phyloP scores from a whole-genome alignment of 768 basidiomycete genomes.

The Boletus speciosus region DNA sequence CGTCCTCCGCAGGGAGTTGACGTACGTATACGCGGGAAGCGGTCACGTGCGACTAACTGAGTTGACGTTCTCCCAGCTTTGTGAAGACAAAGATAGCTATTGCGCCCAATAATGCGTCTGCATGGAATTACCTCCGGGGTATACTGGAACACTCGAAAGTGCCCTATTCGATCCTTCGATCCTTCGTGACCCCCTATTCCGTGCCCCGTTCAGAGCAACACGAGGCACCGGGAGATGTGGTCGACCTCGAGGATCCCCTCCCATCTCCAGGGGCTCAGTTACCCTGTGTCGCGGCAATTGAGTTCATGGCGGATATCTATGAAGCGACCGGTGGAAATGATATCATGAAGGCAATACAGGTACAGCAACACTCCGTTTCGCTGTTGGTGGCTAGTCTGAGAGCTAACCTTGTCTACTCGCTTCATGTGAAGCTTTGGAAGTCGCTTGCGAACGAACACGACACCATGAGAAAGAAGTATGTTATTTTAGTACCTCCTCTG shows the following conservation, averaged over 20 bases:
- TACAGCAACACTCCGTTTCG: slow-evolving; percentile 23
- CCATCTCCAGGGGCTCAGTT: slow-evolving; percentile 65
- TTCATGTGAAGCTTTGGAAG: slow-evolving; percentile 57
- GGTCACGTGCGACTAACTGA: not conserved
- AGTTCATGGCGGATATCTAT: slow-evolving; percentile 79
- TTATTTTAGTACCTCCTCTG: slow-evolving; percentile 12
- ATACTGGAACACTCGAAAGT: slow-evolving; percentile 59
- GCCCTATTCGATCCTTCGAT: slow-evolving; percentile 51
- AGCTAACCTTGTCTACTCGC: slow-evolving; percentile 12
- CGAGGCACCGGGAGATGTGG: slow-evolving; percentile 41
- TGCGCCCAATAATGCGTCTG: slow-evolving; percentile 90
- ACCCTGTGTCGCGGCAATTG: slow-evolving; percentile 76
- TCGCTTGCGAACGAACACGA: slow-evolving; percentile 67
- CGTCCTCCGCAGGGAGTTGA: slow-evolving; percentile 65
- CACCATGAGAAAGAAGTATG: slow-evolving; percentile 72
- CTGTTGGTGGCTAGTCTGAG: not conserved
- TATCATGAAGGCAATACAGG: slow-evolving; percentile 47
- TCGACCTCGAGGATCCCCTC: slow-evolving; percentile 71
- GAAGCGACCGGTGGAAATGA: slow-evolving; percentile 53
- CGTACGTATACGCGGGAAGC: slow-evolving; percentile 46
- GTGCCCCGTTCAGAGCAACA: slow-evolving; percentile 29
- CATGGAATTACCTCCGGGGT: slow-evolving; percentile 96
- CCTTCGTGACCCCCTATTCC: slow-evolving; percentile 69
- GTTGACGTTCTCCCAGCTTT: slow-evolving; percentile 45
- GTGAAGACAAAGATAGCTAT: slow-evolving; percentile 79